Percentiles rank a stretch among this genome's conserved stretches.
Conservation (phyloP, 2,329 filamentous ascomycete genomes). For the Fusarium multiceps region DNA sequence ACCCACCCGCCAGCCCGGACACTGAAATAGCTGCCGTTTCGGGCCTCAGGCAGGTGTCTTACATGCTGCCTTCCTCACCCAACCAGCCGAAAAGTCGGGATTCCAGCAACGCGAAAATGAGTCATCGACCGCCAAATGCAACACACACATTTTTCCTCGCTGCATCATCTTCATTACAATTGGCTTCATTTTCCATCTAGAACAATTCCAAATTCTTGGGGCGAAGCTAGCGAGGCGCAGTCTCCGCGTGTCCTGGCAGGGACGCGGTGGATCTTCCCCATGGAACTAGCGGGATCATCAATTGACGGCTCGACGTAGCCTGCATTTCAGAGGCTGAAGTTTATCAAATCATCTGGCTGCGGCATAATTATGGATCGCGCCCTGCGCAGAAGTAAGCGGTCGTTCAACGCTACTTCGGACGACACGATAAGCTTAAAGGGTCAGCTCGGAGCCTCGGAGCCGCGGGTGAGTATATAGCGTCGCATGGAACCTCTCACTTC, state of each 20-base stretch:
- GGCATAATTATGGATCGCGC: conserved; percentile 10
- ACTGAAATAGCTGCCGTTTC: not conserved
- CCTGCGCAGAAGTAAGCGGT: not conserved
- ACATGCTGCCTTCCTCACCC: not conserved
- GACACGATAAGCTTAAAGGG: conserved; percentile 7
- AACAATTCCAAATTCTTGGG: conserved; percentile 23
- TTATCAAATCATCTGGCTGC: conserved; percentile 24
- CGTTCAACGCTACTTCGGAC: not conserved
- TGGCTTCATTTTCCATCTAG: not conserved
- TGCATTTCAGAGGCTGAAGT: not conserved
- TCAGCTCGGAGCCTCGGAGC: not conserved
- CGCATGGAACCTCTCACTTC: not conserved
- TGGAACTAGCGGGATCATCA: not conserved
- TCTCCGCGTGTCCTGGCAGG: not conserved
- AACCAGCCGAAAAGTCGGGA: not conserved
- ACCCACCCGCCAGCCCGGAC: not conserved
- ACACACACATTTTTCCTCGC: not conserved
- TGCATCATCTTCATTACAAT: not conserved
- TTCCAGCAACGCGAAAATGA: not conserved
- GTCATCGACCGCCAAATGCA: not conserved
- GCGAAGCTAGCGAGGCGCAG: conserved; percentile 25
- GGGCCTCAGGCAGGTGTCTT: not conserved
- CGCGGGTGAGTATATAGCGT: conserved; percentile 1
- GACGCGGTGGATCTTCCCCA: not conserved
- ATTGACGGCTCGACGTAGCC: not conserved